These are phyloP conservation scores for Salvia sclarea DNA, from an alignment of 305 asterid genomes.

Conservation along the genomic window DNA sequence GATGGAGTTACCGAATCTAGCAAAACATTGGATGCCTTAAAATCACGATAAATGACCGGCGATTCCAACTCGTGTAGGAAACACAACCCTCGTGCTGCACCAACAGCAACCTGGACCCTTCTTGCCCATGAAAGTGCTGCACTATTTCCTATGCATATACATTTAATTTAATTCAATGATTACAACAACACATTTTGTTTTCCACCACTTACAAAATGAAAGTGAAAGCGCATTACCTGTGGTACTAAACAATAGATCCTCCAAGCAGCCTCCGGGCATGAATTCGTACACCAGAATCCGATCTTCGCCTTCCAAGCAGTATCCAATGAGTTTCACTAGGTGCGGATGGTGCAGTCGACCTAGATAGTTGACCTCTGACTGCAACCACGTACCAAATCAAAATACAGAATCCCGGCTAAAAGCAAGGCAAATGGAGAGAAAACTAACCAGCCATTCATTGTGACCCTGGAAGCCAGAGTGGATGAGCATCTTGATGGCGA, in stretches of 20 bases:
- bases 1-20: constrained; percentile 55
- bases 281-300: constrained; percentile 75
- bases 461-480: constrained; percentile 79
- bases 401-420: constrained; percentile 8
- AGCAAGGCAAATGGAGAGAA: background rate
- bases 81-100: constrained; percentile 80
- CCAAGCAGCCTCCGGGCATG: constrained; percentile 83
- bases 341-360: constrained; percentile 75
- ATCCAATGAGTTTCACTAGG: constrained; percentile 78
- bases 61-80: constrained; percentile 67
- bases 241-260: constrained; percentile 64
- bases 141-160: constrained; percentile 39
- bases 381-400: background rate
- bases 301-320: constrained; percentile 68
- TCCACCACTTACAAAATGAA: too few species aligned
- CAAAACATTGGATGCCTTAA: constrained; percentile 79
- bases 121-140: constrained; percentile 63
- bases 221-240: too few species aligned
- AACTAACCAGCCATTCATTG: constrained; percentile 83
- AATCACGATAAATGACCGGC: constrained; percentile 83
- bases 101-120: constrained; percentile 72
- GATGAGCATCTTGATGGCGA: constrained; percentile 73
- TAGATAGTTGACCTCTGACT: constrained; percentile 82
- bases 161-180: too few species aligned
- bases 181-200: too few species aligned